Conservation (phyloP, 495 filamentous ascomycete genomes). For the Bryoglossum gracile region DNA sequence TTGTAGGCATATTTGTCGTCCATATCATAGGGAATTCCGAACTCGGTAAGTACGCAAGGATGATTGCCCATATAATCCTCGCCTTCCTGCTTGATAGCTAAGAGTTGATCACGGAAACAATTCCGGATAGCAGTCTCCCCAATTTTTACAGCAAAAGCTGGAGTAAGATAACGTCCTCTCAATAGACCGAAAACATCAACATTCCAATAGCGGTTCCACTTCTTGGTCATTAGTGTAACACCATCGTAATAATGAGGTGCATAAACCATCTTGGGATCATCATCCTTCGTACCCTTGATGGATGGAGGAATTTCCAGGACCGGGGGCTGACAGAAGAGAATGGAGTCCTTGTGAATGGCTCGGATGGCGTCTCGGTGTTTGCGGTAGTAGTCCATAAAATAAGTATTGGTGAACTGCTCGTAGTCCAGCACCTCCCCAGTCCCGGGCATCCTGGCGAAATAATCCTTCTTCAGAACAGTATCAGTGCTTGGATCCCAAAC, state of each 20-base stretch:
- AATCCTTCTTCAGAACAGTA: slow-evolving; percentile 72
- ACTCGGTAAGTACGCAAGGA: slow-evolving; percentile 87
- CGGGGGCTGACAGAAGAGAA: slow-evolving; percentile 87
- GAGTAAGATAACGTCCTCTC: slow-evolving; percentile 77
- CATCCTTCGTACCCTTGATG: slow-evolving; percentile 81
- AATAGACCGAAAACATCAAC: slow-evolving; percentile 91
- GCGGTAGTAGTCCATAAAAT: slow-evolving; percentile 81
- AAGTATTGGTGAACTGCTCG: slow-evolving; percentile 77
- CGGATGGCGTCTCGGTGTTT: slow-evolving; percentile 67
- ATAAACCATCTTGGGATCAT: slow-evolving; percentile 85
- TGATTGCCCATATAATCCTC: slow-evolving; percentile 82
- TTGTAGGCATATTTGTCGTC: slow-evolving; percentile 91
- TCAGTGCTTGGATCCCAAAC: slow-evolving; percentile 85
- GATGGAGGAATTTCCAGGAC: slow-evolving; percentile 84
- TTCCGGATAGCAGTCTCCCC: slow-evolving; percentile 95
- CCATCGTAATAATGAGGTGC: slow-evolving; percentile 96
- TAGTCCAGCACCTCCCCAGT: slow-evolving; percentile 70
- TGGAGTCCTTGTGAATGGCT: slow-evolving; percentile 64
- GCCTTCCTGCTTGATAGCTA: slow-evolving; percentile 83
- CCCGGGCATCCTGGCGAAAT: slow-evolving; percentile 70
- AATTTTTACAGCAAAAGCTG: slow-evolving; percentile 84
- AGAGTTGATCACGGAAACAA: slow-evolving; percentile 86
- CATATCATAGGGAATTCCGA: slow-evolving; percentile 99
- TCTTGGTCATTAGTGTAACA: slow-evolving; percentile 93
- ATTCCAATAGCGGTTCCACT: slow-evolving; percentile 97